phyloP scores from a whole-genome alignment of 2,329 filamentous ascomycete genomes.

The Colletotrichum paranaense region DNA sequence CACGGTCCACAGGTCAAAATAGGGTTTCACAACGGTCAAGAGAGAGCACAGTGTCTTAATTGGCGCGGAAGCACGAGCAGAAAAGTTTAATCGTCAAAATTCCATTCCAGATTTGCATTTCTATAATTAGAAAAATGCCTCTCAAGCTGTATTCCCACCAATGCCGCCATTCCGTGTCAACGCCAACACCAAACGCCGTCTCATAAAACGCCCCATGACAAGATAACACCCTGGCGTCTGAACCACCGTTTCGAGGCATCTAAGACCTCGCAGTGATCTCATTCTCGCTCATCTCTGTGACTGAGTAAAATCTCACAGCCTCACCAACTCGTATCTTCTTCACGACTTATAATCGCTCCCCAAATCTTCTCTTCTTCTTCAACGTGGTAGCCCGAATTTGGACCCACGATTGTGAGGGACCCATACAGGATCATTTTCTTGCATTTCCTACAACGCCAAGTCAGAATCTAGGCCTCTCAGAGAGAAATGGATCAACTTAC shows the following conservation, averaged over 20 bases:
- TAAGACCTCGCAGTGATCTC: too few species aligned
- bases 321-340: conserved; percentile 55
- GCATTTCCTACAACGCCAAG: conserved; percentile 47
- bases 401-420: conserved; percentile 58
- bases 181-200: background rate
- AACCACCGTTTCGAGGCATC: background rate
- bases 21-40: too few species aligned
- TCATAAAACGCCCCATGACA: background rate
- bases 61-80: background rate
- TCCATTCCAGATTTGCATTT: background rate
- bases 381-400: conserved; percentile 55
- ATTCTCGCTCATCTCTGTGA: too few species aligned
- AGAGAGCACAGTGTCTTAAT: background rate
- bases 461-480: background rate
- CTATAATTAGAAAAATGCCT: background rate
- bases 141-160: background rate
- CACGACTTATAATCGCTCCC: conserved; percentile 55
- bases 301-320: too few species aligned
- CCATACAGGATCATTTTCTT: conserved; percentile 56
- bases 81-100: background rate
- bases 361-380: conserved; percentile 55
- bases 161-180: background rate
- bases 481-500: conserved; percentile 42
- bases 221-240: background rate
- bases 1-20: too few species aligned